Evolutionary conservation across 805 yeast genomes (phyloP), one percentile per base, ranked within the genome.

Genomic region (Candida ipomoeae): DNA sequence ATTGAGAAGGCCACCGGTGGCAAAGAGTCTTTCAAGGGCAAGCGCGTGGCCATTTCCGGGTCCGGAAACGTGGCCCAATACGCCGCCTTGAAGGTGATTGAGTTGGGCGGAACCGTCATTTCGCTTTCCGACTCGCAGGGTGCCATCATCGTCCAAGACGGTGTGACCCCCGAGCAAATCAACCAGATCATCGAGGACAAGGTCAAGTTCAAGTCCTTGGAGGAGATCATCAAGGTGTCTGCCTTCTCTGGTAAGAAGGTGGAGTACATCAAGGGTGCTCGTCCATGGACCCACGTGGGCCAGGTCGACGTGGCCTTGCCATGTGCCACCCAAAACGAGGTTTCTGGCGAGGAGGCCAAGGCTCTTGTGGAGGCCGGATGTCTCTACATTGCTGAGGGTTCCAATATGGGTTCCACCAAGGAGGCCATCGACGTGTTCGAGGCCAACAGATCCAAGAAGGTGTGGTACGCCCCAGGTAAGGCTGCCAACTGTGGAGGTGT

Each of bases 401-500:
- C 98, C 68, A 92, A 92, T 80, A 92, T 92, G 99, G 98, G 99
- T 69, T 92, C 96, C 62, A 91, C 97, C 63, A 86, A 87, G 75
- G 98, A 92, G 72, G 99, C 99, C 62, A 89, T 92, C 62, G 89
- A 85, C 61, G 90, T 88, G 55, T 92, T 91, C 64, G 99, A 92
- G 82, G 88, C 86, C 64, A 82, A 80, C 71, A 83, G 92, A 79
- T 36, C 72, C 58, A 67, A 71, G 60, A 67, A 75, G 46, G 88
- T 90, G 74, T 92, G 99, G 99, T 92, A 91, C 77, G 98, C 96
- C 65, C 97, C 97, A 70, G 98, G 97, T 77, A 92, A 92, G 83
- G 97, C 97, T 62, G 92, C 97, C 66, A 92, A 92, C 84, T 87
- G 95, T 78, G 99, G 98, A 78, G 99, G 99, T 84, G 99, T 92